Evolutionary conservation across 192 early-diverging fungal species (phyloP).

Genomic region (Haplosporangium gracile): DNA sequence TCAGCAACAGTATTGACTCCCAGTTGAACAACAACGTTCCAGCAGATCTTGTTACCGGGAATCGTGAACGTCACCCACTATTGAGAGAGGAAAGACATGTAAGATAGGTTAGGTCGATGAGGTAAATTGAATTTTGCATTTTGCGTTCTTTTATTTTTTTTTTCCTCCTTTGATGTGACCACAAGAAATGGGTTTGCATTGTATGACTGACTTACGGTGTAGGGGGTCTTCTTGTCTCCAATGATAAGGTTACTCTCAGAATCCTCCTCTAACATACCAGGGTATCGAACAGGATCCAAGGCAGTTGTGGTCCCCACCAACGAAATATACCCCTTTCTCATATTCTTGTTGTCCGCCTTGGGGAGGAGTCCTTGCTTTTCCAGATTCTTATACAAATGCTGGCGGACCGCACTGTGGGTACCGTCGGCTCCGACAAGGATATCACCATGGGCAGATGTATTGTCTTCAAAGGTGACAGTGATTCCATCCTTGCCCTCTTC

Average conservation of each 20-base stretch:
- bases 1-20: not conserved
- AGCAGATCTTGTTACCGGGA: constrained; percentile 22
- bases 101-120: too few relatives aligned
- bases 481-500: constrained; percentile 7
- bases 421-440: constrained; percentile 34
- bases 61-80: constrained; percentile 22
- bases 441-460: constrained; percentile 10
- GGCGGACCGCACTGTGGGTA: constrained; percentile 7
- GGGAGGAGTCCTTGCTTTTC: not conserved
- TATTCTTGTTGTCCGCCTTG: not conserved
- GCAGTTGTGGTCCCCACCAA: constrained; percentile 16
- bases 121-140: too few relatives aligned
- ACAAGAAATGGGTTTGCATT: not conserved
- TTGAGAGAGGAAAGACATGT: not conserved
- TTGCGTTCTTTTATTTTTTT: too few relatives aligned
- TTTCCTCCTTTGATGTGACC: too few relatives aligned
- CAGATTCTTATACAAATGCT: not conserved
- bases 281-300: not conserved
- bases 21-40: constrained; percentile 25
- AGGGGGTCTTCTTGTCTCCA: not conserved
- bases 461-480: constrained; percentile 2
- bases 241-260: constrained; percentile 4
- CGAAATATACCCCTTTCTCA: constrained; percentile 12
- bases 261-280: not conserved
- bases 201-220: not conserved